Percentiles rank a stretch among this genome's conserved stretches.
Evolutionary conservation across 495 filamentous ascomycete species (phyloP).

Genomic region (Haplographium delicatum): DNA sequence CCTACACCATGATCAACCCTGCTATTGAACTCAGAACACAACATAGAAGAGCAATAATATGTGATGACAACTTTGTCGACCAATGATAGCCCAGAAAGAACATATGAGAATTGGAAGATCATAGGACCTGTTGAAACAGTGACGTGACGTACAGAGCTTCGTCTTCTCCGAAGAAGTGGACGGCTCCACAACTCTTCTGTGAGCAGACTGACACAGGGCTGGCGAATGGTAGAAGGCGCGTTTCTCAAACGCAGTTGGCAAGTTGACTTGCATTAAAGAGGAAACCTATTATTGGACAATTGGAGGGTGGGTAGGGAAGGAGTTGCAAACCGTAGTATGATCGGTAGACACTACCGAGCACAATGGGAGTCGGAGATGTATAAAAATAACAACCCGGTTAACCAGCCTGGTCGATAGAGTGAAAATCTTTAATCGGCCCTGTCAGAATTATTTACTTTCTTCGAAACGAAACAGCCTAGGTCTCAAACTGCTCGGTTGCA

Average conservation of each 20-base stretch:
- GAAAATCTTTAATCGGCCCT: too few species aligned
- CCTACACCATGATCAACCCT: slow-evolving; percentile 6
- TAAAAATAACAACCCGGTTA: too few species aligned
- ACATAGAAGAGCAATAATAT: not conserved
- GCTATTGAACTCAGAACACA: slow-evolving; percentile 3
- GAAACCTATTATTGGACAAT: too few species aligned
- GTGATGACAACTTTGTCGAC: slow-evolving; percentile 1
- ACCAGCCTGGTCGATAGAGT: too few species aligned
- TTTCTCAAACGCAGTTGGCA: not conserved
- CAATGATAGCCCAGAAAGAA: not conserved
- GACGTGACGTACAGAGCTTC: slow-evolving; percentile 16
- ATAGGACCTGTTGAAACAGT: slow-evolving; percentile 9
- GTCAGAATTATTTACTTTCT: too few species aligned
- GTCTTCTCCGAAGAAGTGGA: not conserved
- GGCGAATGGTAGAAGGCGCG: not conserved
- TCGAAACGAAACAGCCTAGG: too few species aligned
- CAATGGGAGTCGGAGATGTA: too few species aligned
- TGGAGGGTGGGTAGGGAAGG: too few species aligned
- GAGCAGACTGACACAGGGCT: not conserved
- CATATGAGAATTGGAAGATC: not conserved
- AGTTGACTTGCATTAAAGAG: too few species aligned
- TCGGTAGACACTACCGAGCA: too few species aligned
- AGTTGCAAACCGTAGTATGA: too few species aligned
- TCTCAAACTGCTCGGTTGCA: too few species aligned
- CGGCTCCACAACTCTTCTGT: not conserved